Conservation (phyloP, 129 eudicot genomes). For the Oenanthe sinensis region DNA sequence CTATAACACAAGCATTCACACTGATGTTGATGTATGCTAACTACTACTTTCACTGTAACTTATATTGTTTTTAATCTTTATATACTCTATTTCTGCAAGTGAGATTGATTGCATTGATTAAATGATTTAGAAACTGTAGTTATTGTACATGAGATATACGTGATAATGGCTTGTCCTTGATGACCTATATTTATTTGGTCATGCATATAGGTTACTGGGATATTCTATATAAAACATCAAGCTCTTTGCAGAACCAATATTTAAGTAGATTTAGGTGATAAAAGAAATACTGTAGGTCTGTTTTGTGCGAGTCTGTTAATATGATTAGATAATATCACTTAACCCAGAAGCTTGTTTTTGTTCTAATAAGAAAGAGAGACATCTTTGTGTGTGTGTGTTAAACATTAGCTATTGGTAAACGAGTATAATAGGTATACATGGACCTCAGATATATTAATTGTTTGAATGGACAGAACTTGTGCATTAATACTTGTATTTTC, state of each 20-base stretch:
- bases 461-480: not conserved
- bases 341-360: not conserved
- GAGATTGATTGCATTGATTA: not conserved
- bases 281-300: not conserved
- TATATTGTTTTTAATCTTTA: not conserved
- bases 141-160: not conserved
- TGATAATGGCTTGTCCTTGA: not conserved
- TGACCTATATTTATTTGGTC: not conserved
- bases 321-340: not conserved
- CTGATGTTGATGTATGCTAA: not conserved
- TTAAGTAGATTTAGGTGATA: too few species aligned
- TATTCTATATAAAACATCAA: not conserved
- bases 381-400: not conserved
- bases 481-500: not conserved
- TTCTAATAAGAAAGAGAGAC: not conserved
- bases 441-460: not conserved
- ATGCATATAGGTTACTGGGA: not conserved
- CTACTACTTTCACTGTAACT: not conserved
- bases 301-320: not conserved
- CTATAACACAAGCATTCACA: not conserved
- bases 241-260: not conserved
- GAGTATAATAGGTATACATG: not conserved
- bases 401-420: not conserved
- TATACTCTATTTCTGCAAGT: not conserved
- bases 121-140: not conserved